A percentile compares a stretch with the other conserved stretches of the same genome.
Evolutionary conservation across 2,329 filamentous ascomycete species (phyloP).

Genomic region (Monosporascus sp.): DNA sequence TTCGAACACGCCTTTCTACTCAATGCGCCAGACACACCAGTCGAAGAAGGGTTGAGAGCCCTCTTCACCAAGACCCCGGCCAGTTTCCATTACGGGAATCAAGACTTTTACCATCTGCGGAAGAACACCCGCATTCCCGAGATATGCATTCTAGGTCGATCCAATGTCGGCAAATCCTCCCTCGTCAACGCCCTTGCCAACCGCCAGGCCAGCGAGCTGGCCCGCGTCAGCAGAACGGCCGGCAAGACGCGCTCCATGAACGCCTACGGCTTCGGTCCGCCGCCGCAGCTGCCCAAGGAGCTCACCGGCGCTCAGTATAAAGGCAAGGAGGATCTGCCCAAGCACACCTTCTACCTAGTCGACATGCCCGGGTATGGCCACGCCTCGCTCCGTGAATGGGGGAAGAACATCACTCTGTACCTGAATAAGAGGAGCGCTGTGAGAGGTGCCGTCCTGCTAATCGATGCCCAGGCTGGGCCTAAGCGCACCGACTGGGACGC

Average conservation of each 20-base stretch:
- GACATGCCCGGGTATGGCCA: slow-evolving; percentile 49
- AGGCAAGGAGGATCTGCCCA: slow-evolving; percentile 35
- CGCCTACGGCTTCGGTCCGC: slow-evolving; percentile 48
- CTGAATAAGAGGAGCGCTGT: slow-evolving; percentile 41
- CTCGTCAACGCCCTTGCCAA: slow-evolving; percentile 78
- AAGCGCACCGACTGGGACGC: slow-evolving; percentile 43
- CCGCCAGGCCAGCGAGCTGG: slow-evolving; percentile 41
- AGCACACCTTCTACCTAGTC: slow-evolving; percentile 43
- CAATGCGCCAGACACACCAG: slow-evolving; percentile 12
- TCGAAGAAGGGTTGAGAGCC: slow-evolving; percentile 17
- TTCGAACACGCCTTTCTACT: slow-evolving; percentile 22
- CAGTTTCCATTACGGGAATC: slow-evolving; percentile 20
- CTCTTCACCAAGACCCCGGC: slow-evolving; percentile 23
- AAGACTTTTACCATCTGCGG: slow-evolving; percentile 41
- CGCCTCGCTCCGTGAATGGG: slow-evolving; percentile 45
- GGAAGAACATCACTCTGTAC: slow-evolving; percentile 46
- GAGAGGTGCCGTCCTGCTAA: slow-evolving; percentile 47
- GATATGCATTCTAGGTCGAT: slow-evolving; percentile 77
- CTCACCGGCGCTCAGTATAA: slow-evolving; percentile 17
- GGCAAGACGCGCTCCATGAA: slow-evolving; percentile 53
- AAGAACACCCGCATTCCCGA: slow-evolving; percentile 50
- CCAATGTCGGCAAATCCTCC: slow-evolving; percentile 85
- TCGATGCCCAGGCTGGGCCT: slow-evolving; percentile 48
- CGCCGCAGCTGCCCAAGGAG: slow-evolving; percentile 16
- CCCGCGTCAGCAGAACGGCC: slow-evolving; percentile 44